These are phyloP conservation scores for Nakazawaea ernobii DNA, from an alignment of 805 yeast genomes.

Conservation along the genomic window DNA sequence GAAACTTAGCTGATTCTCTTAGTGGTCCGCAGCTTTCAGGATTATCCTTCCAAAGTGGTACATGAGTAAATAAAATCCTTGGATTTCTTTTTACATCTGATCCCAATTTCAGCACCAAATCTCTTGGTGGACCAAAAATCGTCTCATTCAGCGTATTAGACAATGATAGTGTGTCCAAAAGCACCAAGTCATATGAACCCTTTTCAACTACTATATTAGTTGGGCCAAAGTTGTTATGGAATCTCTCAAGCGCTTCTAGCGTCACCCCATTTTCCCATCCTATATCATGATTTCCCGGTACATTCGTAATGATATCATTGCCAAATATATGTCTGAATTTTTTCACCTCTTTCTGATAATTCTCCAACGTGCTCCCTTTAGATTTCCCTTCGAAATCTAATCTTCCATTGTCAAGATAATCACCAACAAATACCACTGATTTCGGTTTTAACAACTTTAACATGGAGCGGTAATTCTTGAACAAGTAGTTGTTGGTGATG, in stretches of 20 bases:
- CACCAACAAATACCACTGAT: conserved; percentile 77
- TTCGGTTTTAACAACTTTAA: conserved; percentile 65
- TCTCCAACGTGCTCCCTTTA: conserved; percentile 28
- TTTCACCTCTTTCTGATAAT: conserved; percentile 57
- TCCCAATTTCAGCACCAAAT: conserved; percentile 42
- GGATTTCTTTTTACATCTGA: conserved; percentile 37
- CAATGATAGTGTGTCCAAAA: conserved; percentile 76
- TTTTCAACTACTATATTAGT: conserved; percentile 49
- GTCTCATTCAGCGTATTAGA: conserved; percentile 46
- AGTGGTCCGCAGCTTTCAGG: conserved; percentile 63
- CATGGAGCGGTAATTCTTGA: conserved; percentile 64
- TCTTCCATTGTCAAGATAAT: conserved; percentile 90
- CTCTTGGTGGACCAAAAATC: conserved; percentile 41
- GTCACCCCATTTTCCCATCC: conserved; percentile 79
- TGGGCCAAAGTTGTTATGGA: conserved; percentile 67
- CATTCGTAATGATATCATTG: conserved; percentile 1
- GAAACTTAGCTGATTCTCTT: conserved; percentile 69
- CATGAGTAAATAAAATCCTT: conserved; percentile 72
- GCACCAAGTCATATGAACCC: conserved; percentile 66
- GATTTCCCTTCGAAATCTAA: conserved; percentile 57
- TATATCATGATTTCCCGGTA: conserved; percentile 94
- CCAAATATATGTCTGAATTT: conserved; percentile 62
- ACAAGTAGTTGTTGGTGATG: conserved; percentile 73
- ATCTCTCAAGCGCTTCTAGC: conserved; percentile 51
- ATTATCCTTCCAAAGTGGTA: conserved; percentile 66